Percentiles rank a stretch among this genome's conserved stretches.
These are phyloP conservation scores for Penicillium sp. DNA, from an alignment of 2,329 filamentous ascomycete species.

Conservation along the genomic window DNA sequence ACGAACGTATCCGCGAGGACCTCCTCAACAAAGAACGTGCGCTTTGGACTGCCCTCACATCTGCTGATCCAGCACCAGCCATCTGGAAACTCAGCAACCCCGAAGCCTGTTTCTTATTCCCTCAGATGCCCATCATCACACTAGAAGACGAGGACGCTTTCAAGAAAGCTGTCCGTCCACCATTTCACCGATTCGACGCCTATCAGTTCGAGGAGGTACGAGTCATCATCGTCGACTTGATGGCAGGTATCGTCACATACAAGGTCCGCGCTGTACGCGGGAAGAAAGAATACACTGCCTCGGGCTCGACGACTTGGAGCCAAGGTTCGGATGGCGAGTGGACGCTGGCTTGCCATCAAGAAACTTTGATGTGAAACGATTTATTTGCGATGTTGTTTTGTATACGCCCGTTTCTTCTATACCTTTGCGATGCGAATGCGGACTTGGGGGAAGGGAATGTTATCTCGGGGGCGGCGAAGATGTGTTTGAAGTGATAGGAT, in stretches of 20 bases:
- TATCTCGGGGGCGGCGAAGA: not conserved
- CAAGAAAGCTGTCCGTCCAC: slow-evolving; percentile 26
- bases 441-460: not conserved
- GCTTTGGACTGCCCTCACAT: slow-evolving; percentile 39
- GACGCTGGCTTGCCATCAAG: slow-evolving; percentile 35
- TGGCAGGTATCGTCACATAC: slow-evolving; percentile 37
- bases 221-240: slow-evolving; percentile 35
- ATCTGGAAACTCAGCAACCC: slow-evolving; percentile 33
- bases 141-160: slow-evolving; percentile 29
- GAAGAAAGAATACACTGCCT: slow-evolving; percentile 27
- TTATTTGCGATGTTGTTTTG: not conserved
- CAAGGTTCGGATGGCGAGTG: slow-evolving; percentile 40
- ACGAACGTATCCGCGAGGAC: slow-evolving; percentile 38
- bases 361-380: slow-evolving; percentile 28
- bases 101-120: slow-evolving; percentile 35
- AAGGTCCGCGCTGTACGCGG: slow-evolving; percentile 29
- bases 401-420: not conserved
- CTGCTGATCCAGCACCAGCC: slow-evolving; percentile 35
- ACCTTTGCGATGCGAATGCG: not conserved
- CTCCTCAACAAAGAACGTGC: slow-evolving; percentile 35
- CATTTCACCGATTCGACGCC: slow-evolving; percentile 37
- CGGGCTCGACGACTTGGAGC: slow-evolving; percentile 36
- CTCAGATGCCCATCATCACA: slow-evolving; percentile 31
- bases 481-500: slow-evolving; percentile 7
- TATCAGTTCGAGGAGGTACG: slow-evolving; percentile 31